Evolutionary conservation across 441 rosid species (phyloP), one percentile per base, ranked within the genome.

Genomic region (Mallotus japonicus): DNA sequence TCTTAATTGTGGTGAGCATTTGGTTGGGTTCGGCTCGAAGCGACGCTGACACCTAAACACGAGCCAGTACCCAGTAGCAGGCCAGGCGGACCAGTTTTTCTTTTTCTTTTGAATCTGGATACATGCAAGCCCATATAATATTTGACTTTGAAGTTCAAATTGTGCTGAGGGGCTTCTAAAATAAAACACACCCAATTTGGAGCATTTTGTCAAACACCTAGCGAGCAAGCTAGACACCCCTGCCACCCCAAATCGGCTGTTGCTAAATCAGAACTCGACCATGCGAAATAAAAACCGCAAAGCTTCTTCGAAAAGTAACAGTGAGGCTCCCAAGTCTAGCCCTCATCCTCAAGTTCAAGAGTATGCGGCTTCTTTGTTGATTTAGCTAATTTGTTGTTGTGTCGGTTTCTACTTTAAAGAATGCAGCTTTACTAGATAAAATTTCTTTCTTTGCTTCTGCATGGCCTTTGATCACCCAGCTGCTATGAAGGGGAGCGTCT

Each of bases 401-500:
- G 34, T 44, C 42, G 34, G 14, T n/a, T 70, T 62, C 22, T 22
- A 13, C 16, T 24, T 54, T 4, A 14, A 56, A 28, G 24, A 64
- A 22, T 58, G 28, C 17, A 47, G 17, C 2, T 55, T 20, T 24
- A 16, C 32, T 28, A 47, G 20, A 7, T 54, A 24, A 17, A 7
- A 58, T 0, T 28, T 28, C 32, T 5, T 37, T 37, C 32, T 5
- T 37, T 37, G 5, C 58, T 44, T 16, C 37, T 54, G 8, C 47
- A 19, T 44, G 49, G 22, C 13, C 19, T 73, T 73, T 67, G 72
- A 14, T 20, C 71, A 49, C 40, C 67, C 75, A 85, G 91, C 49
- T 86, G 74, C 83, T 84, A 72, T 59, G 91, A 91, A 87, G 95
- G 92, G 42, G 93, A 90, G 65, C 82, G 85, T 58, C 85, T 95